Conservation (phyloP, 345 rosid species). For the Gossypioides kirkii region DNA sequence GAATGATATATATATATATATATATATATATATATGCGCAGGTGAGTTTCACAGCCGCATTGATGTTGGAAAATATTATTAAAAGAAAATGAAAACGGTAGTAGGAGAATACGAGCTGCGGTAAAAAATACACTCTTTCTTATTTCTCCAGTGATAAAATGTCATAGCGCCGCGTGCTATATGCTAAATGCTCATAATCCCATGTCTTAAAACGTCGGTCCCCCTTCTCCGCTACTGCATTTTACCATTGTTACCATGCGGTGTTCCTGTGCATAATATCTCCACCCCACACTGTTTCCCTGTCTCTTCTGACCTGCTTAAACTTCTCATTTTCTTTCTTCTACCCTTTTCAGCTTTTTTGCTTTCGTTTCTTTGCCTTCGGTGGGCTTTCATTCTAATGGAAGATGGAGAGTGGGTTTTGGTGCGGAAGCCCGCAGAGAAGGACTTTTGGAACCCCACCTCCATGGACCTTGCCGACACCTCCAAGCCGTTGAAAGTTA, state of each 20-base stretch:
- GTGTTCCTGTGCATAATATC: not conserved
- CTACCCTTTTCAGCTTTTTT: not conserved
- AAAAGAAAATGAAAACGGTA: no score
- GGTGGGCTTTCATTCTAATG: not conserved
- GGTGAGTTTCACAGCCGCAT: no score
- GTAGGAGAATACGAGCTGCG: no score
- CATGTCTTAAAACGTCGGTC: conserved; percentile 2
- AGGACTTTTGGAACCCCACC: conserved; percentile 42
- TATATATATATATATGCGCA: no score
- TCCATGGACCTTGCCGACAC: conserved; percentile 22
- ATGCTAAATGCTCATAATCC: not conserved
- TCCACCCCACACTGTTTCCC: not conserved
- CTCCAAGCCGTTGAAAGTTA: conserved; percentile 51
- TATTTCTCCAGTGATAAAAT: not conserved
- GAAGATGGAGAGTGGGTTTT: conserved; percentile 38
- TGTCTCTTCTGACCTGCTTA: not conserved
- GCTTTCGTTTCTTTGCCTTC: not conserved
- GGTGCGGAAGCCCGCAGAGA: conserved; percentile 45
- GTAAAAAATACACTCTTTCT: not conserved
- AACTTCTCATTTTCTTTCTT: not conserved
- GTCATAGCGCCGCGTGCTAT: conserved; percentile 7
- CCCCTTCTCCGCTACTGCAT: not conserved
- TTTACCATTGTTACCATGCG: not conserved
- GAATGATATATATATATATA: no score
- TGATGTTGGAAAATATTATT: no score